Evolutionary conservation across 139 green algal genomes (phyloP).

Genomic region (Chlorella ohadii): DNA sequence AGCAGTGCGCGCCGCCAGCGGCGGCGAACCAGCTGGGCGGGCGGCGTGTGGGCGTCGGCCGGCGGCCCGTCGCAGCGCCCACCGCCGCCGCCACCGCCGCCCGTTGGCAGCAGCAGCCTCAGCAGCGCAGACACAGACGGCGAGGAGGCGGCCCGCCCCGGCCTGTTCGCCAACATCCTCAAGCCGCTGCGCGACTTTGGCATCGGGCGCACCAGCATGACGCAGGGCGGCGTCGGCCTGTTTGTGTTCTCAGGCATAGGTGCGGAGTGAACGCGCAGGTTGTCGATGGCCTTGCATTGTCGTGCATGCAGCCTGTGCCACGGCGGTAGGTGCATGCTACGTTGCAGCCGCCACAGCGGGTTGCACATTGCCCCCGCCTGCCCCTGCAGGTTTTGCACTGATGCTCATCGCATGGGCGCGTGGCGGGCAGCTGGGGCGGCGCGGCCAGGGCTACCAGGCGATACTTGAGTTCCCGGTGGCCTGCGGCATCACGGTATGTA

Average conservation of each 20-base stretch:
- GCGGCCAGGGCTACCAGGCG: slow-evolving; percentile 50
- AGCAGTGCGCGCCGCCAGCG: neutral
- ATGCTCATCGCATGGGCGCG: slow-evolving; percentile 67
- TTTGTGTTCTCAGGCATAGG: slow-evolving; percentile 82
- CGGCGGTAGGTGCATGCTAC: neutral
- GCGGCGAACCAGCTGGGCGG: neutral
- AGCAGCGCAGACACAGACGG: neutral
- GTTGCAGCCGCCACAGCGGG: too few species aligned
- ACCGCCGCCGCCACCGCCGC: neutral
- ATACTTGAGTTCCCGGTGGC: slow-evolving; percentile 93
- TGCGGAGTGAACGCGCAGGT: neutral
- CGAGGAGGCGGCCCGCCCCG: neutral
- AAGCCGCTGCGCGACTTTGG: slow-evolving; percentile 88
- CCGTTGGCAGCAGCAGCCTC: neutral
- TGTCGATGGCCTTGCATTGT: neutral
- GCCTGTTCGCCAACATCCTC: slow-evolving; percentile 53
- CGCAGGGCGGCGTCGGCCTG: slow-evolving; percentile 84
- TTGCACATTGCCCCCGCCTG: too few species aligned
- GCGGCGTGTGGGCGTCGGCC: neutral
- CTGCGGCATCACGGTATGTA: slow-evolving; percentile 86
- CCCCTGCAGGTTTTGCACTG: slow-evolving; percentile 48
- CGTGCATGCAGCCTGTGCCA: neutral
- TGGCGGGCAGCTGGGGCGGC: slow-evolving; percentile 55
- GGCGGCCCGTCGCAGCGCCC: neutral
- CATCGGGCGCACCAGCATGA: slow-evolving; percentile 75